These are phyloP conservation scores for Boletellus sp. DNA, from an alignment of 768 basidiomycete genomes.

Conservation along the genomic window DNA sequence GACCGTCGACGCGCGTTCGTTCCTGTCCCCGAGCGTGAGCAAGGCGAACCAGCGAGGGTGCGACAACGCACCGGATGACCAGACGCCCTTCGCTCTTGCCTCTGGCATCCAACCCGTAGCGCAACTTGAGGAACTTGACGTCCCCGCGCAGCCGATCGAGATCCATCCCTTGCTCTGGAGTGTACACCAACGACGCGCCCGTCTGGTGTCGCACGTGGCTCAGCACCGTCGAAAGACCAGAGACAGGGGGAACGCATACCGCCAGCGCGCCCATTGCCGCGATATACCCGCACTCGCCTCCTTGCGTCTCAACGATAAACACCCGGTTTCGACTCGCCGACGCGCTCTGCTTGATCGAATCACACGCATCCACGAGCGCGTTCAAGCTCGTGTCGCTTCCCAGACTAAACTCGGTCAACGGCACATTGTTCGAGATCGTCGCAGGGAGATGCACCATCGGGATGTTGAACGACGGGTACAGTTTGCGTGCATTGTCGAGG, in stretches of 20 bases:
- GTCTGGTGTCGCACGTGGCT: slow-evolving; percentile 43
- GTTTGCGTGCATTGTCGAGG: slow-evolving; percentile 73
- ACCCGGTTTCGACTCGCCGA: slow-evolving; percentile 94
- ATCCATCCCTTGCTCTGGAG: slow-evolving; percentile 85
- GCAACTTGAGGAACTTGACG: slow-evolving; percentile 80
- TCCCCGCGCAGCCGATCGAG: slow-evolving; percentile 80
- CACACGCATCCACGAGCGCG: slow-evolving; percentile 94
- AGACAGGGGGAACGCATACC: slow-evolving; percentile 44
- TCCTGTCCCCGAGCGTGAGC: slow-evolving; percentile 42
- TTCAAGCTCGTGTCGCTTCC: slow-evolving; percentile 98
- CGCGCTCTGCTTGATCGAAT: slow-evolving; percentile 98
- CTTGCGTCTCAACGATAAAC: slow-evolving; percentile 97
- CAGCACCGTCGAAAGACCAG: neutral
- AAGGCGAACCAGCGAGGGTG: neutral
- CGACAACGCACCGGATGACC: slow-evolving; percentile 69
- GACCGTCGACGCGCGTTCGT: slow-evolving; percentile 79
- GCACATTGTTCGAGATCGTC: slow-evolving; percentile 97
- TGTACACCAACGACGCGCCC: slow-evolving; percentile 91
- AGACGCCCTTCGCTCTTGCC: slow-evolving; percentile 92
- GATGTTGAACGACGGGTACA: slow-evolving; percentile 91
- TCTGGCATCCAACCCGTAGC: slow-evolving; percentile 81
- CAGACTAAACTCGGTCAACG: slow-evolving; percentile 92
- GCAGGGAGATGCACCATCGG: slow-evolving; percentile 96
- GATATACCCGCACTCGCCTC: slow-evolving; percentile 94
- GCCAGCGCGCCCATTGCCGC: slow-evolving; percentile 95